Conservation (phyloP, 176 grass and related monocot species). For the Miscanthus lutarioriparius region DNA sequence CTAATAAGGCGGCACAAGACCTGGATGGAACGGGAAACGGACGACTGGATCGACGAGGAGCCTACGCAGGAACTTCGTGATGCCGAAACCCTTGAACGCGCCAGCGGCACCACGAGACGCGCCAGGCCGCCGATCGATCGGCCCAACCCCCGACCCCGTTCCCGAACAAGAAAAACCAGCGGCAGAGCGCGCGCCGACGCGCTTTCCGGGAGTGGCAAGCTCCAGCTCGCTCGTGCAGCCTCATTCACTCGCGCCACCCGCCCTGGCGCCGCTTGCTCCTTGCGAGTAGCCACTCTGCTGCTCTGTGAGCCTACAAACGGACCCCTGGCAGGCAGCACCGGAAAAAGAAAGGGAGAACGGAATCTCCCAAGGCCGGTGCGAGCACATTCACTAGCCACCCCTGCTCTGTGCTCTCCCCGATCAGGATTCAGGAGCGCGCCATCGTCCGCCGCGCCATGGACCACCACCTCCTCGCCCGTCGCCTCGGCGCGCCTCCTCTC, state of each 20-base stretch:
- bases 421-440: not conserved
- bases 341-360: not conserved
- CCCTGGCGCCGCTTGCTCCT: not conserved
- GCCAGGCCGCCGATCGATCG: too few species aligned
- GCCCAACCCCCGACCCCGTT: not conserved
- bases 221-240: not conserved
- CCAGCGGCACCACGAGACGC: not conserved
- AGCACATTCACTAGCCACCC: not conserved
- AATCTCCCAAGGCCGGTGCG: too few species aligned
- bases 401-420: not conserved
- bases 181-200: not conserved
- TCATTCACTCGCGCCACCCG: not conserved
- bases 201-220: conserved; percentile 5
- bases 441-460: not conserved
- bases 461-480: not conserved
- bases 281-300: not conserved
- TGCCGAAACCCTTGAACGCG: not conserved
- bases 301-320: not conserved
- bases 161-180: not conserved
- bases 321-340: not conserved
- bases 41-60: not conserved
- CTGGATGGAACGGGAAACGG: not conserved
- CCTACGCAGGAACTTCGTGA: not conserved
- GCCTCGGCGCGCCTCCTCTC: not conserved
- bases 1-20: too few species aligned